Percentiles rank a stretch among this genome's conserved stretches.
Evolutionary conservation across 176 grass and related monocot species (phyloP).

Genomic region (Triticum aestivum): DNA sequence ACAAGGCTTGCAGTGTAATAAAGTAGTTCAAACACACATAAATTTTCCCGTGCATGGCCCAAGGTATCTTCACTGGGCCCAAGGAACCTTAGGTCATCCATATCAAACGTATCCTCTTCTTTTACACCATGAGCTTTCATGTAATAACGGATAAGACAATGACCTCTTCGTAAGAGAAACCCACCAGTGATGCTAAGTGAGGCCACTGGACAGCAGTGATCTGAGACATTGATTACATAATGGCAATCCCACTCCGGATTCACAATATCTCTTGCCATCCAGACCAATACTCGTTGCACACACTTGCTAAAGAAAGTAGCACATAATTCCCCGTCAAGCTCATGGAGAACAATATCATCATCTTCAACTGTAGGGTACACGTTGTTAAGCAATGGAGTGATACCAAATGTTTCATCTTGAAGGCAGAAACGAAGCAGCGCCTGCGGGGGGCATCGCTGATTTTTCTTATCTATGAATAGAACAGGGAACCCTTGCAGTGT

Average conservation of each 20-base stretch:
- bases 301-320: neutral
- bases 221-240: neutral
- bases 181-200: neutral
- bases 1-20: slow-evolving; percentile 24
- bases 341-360: neutral
- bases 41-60: neutral
- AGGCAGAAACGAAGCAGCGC: slow-evolving; percentile 22
- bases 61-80: neutral
- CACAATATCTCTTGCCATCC: neutral
- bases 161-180: neutral
- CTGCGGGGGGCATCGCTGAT: neutral
- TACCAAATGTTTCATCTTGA: slow-evolving; percentile 16
- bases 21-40: neutral
- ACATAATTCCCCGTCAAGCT: neutral
- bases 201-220: neutral
- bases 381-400: neutral
- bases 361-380: neutral
- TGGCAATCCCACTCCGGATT: neutral
- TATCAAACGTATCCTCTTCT: neutral
- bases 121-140: neutral
- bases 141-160: neutral
- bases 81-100: slow-evolving; percentile 16
- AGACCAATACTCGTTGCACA: neutral
- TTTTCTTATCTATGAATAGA: neutral
- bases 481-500: neutral